These are phyloP conservation scores for Pseudoneurospora amorphoporcata DNA, from an alignment of 495 filamentous ascomycete genomes.

Conservation along the genomic window DNA sequence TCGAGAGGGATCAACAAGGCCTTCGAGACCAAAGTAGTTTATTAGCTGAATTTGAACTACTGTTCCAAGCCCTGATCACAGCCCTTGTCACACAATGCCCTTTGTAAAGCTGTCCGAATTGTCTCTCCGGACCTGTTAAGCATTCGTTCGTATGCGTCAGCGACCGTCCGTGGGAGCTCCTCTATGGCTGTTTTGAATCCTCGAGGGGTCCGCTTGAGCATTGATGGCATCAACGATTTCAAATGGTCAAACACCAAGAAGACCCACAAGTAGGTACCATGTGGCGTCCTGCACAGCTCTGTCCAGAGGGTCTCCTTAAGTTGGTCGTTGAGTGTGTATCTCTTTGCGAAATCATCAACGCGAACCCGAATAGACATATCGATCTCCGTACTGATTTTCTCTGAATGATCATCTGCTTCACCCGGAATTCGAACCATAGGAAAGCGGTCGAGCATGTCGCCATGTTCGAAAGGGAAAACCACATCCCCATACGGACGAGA, in stretches of 20 bases:
- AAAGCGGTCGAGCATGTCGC: neutral
- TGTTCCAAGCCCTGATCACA: no score
- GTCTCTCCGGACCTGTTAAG: neutral
- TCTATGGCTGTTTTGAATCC: neutral
- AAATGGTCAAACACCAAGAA: neutral
- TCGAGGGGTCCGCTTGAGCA: neutral
- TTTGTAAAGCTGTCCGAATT: no score
- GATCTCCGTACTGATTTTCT: neutral
- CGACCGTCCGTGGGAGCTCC: neutral
- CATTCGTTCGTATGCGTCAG: neutral
- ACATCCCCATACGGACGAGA: neutral
- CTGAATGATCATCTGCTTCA: neutral
- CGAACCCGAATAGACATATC: neutral
- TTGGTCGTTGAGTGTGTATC: neutral
- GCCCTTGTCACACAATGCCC: no score
- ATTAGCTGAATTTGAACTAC: no score
- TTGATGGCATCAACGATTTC: neutral
- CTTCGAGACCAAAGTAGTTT: no score
- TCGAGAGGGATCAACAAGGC: no score
- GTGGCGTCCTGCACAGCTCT: accelerated
- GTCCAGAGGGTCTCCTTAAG: neutral
- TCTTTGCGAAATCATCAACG: neutral
- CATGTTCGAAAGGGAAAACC: neutral
- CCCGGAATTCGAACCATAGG: neutral
- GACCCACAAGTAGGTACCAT: neutral